Evolutionary conservation across 176 grass and related monocot genomes (phyloP).

Genomic region (Phragmites australis): DNA sequence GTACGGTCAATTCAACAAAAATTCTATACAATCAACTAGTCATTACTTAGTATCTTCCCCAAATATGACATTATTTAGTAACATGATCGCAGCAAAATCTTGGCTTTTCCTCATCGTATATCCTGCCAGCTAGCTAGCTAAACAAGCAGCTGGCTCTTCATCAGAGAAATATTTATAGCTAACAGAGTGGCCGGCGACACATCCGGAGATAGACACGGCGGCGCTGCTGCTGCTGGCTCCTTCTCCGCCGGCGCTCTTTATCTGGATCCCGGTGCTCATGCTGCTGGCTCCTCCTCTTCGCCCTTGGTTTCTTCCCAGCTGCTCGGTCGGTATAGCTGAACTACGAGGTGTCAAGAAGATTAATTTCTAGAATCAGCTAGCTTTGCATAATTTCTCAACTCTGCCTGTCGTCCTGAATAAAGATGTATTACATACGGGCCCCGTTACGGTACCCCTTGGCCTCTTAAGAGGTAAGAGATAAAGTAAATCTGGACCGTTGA

Average conservation of each 20-base stretch:
- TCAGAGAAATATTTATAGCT: neutral
- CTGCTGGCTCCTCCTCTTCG: slow-evolving; percentile 39
- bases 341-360: no score
- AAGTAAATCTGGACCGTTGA: no score
- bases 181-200: neutral
- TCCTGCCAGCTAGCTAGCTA: neutral
- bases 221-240: slow-evolving; percentile 45
- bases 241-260: slow-evolving; percentile 39
- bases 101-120: neutral
- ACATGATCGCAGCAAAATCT: neutral
- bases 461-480: no score
- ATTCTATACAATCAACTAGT: slow-evolving; percentile 15
- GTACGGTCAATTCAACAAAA: slow-evolving; percentile 1
- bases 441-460: no score
- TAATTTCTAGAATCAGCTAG: slow-evolving; percentile 27
- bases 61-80: neutral
- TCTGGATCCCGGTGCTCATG: slow-evolving; percentile 54
- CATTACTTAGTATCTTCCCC: neutral
- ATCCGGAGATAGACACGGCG: slow-evolving; percentile 21
- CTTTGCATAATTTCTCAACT: no score
- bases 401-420: no score
- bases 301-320: slow-evolving; percentile 32
- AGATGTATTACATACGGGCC: no score
- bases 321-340: neutral
- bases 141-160: no score